phyloP scores from a whole-genome alignment of 2,329 filamentous ascomycete species.

The Neoascochyta sp. region DNA sequence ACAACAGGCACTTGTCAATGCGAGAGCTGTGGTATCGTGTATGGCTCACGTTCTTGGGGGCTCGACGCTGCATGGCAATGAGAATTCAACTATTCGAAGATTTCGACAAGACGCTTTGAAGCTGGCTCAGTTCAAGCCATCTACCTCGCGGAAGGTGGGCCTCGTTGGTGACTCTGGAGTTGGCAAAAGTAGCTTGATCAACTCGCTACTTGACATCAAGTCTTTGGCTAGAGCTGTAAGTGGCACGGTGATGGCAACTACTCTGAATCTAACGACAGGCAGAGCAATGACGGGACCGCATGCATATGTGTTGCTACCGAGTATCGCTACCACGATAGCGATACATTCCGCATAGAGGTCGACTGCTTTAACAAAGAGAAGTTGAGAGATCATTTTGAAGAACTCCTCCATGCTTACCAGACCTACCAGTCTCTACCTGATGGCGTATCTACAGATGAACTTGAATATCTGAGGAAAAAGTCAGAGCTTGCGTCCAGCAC shows the following conservation, averaged over 20 bases:
- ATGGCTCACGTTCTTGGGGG: conserved; percentile 36
- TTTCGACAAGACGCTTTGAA: conserved; percentile 34
- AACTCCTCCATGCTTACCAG: conserved; percentile 40
- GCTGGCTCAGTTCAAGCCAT: conserved; percentile 40
- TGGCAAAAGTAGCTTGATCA: conserved; percentile 52
- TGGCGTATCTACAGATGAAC: conserved; percentile 3
- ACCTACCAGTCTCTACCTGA: conserved; percentile 29
- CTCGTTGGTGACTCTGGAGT: conserved; percentile 51
- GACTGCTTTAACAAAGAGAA: conserved; percentile 21
- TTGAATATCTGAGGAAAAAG: conserved; percentile 23
- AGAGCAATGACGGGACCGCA: conserved; percentile 46
- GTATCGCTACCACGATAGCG: conserved; percentile 40
- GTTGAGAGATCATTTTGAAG: conserved; percentile 31
- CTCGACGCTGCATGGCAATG: conserved; percentile 35
- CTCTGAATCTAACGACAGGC: not conserved
- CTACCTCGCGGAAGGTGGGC: conserved; percentile 43
- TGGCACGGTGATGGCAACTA: too few species aligned
- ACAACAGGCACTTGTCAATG: too few species aligned
- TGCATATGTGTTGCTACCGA: conserved; percentile 51
- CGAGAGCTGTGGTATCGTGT: too few species aligned
- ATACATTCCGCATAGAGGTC: conserved; percentile 31
- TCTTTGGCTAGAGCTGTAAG: conserved; percentile 46
- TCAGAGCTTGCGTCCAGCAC: conserved; percentile 31
- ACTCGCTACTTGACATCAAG: conserved; percentile 45
- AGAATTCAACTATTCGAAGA: conserved; percentile 40